Evolutionary conservation across 1,139 yeast species (phyloP), one percentile per base, ranked within the genome.

Genomic region (Blastobotrys illinoisensis): DNA sequence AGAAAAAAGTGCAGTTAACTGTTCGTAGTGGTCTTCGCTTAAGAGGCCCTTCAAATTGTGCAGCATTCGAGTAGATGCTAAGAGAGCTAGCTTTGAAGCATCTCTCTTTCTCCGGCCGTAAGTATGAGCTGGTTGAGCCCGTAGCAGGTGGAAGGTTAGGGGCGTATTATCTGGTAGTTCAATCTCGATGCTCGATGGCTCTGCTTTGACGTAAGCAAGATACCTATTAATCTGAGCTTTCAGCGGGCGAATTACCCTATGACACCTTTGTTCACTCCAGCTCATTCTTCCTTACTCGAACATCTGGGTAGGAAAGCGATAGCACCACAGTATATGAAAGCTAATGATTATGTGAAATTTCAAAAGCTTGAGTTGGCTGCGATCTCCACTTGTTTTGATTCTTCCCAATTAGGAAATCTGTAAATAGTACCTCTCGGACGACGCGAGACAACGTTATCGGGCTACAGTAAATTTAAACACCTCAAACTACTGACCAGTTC

Each of bases 201-300:
- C 40, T 3, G 40, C 44, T 4, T 19, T 32, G 13, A 28, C 49
- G 18, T 28, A 43, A 1, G 43, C 23, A 2, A 28, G 21, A 16
- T 40, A 43, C 18, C 21, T 48, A 9, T n/a, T 11, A 9, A 48
- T 26, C 19, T 48, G 50, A 7, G 44, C 21, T 47, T 44, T 45
- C 19, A 48, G 18, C 1, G 50, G 50, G 11, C 50, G 46, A 5
- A 48, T 23, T 40, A 44, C 43, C 43, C 50, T 26, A 14, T 20
- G 14, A 24, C 50, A 48, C 28, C 24, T 48, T 18, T 48, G 50
- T 5, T 32, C 40, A 14, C 14, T 48, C 50, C 50, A 48, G 36
- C 46, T 26, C 50, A 48, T 48, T 11, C 9, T 26, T 32, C 32
- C 9, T 26, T 32, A 32, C 16, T 32, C 16, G 16, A n/a, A 13